Conservation (phyloP, 148 eudicot genomes). For the Salicornia ramosissima region DNA sequence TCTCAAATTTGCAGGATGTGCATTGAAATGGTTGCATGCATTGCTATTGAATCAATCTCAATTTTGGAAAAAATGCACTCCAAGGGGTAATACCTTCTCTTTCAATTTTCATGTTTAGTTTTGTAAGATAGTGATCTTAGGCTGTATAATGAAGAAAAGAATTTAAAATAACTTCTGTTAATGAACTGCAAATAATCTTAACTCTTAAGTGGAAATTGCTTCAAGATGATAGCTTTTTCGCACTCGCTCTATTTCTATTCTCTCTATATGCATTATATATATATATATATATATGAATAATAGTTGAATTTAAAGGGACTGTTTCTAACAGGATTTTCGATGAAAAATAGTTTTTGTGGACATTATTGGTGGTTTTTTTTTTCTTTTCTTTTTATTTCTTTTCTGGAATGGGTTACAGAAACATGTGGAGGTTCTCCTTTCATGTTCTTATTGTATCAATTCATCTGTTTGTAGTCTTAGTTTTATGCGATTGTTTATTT, state of each 20-base stretch:
- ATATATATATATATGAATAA: too few relatives aligned
- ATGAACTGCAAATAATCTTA: background rate
- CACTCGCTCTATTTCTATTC: too few relatives aligned
- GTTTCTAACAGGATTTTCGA: too few relatives aligned
- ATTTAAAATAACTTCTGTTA: background rate
- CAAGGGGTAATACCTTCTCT: conserved; percentile 50
- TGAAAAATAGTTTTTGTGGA: background rate
- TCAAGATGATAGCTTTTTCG: background rate
- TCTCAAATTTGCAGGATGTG: conserved; percentile 55
- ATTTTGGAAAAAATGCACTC: conserved; percentile 90
- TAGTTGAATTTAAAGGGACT: too few relatives aligned
- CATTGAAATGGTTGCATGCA: conserved; percentile 92
- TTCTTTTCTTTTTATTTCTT: too few relatives aligned
- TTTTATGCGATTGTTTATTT: background rate
- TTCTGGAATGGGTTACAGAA: background rate
- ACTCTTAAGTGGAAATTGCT: background rate
- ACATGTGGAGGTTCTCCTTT: background rate
- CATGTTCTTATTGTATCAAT: background rate
- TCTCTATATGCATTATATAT: too few relatives aligned
- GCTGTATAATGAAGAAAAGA: background rate
- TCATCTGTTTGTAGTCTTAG: background rate
- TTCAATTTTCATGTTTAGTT: background rate
- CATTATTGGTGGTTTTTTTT: background rate
- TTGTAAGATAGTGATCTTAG: background rate
- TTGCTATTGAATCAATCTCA: conserved; percentile 90